These are phyloP conservation scores for Sarcodon sp. DNA, from an alignment of 768 basidiomycete species.

Conservation along the genomic window DNA sequence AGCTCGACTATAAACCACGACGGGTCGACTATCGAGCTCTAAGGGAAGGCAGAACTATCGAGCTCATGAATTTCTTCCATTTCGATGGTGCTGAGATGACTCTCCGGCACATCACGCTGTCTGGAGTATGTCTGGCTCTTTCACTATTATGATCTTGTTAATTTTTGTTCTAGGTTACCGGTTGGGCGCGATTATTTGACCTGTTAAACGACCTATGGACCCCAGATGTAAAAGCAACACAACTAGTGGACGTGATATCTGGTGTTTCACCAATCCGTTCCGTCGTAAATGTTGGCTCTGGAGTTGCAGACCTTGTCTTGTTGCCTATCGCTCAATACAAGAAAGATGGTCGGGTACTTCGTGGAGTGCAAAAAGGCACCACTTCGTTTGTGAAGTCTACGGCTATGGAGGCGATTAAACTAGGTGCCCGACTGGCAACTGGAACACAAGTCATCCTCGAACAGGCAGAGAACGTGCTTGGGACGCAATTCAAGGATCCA, in stretches of 20 bases:
- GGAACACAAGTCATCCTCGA: constrained; percentile 98
- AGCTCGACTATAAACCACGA: constrained; percentile 97
- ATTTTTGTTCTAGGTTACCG: constrained; percentile 52
- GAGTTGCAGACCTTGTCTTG: constrained; percentile 90
- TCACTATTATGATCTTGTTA: background rate
- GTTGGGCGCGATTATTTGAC: constrained; percentile 85
- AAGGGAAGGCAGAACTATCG: constrained; percentile 83
- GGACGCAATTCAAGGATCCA: constrained; percentile 57
- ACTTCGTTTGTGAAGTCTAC: constrained; percentile 90
- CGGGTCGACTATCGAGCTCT: constrained; percentile 90
- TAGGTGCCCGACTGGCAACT: constrained; percentile 88
- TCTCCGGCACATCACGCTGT: constrained; percentile 79
- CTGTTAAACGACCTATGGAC: constrained; percentile 98
- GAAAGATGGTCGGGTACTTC: constrained; percentile 87
- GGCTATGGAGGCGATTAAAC: constrained; percentile 88
- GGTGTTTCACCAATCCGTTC: constrained; percentile 95
- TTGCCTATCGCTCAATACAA: constrained; percentile 96
- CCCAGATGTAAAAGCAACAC: constrained; percentile 97
- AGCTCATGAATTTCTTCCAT: constrained; percentile 99
- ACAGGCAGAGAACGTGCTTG: constrained; percentile 84
- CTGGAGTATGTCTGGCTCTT: constrained; percentile 52
- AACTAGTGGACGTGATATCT: constrained; percentile 92
- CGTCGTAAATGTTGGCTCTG: constrained; percentile 93
- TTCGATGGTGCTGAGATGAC: constrained; percentile 99
- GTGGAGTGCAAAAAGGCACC: constrained; percentile 90